Percentiles rank a stretch among this genome's conserved stretches.
phyloP scores from a whole-genome alignment of 1,284 basidiomycete genomes.

The Cutaneotrichosporon sp. region DNA sequence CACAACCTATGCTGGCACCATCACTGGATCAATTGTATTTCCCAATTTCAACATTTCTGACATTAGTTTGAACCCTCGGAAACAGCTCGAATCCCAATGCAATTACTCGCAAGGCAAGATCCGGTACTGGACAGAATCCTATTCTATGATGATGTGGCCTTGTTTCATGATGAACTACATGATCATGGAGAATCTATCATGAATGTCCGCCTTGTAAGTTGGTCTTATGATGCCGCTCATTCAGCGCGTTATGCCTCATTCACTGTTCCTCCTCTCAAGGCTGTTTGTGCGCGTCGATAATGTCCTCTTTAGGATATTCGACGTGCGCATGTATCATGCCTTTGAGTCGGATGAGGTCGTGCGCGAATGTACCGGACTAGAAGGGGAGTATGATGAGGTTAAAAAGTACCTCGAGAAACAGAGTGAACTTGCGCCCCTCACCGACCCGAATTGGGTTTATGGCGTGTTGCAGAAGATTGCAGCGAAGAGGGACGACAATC shows the following conservation, averaged over 20 bases:
- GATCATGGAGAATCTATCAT: slow-evolving; percentile 85
- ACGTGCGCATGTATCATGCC: slow-evolving; percentile 86
- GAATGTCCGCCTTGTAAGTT: slow-evolving; percentile 77
- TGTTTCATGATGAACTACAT: slow-evolving; percentile 92
- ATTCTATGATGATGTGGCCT: slow-evolving; percentile 87
- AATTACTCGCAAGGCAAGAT: slow-evolving; percentile 80
- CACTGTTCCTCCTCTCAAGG: slow-evolving; percentile 83
- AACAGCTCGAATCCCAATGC: slow-evolving; percentile 69
- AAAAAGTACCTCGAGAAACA: slow-evolving; percentile 75
- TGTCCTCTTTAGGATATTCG: slow-evolving; percentile 86
- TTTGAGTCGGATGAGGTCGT: slow-evolving; percentile 65
- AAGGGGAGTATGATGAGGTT: slow-evolving; percentile 79
- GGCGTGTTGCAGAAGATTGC: slow-evolving; percentile 65
- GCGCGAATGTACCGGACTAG: slow-evolving; percentile 82
- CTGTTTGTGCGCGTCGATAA: slow-evolving; percentile 94
- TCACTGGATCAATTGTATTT: slow-evolving; percentile 36
- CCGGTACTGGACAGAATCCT: slow-evolving; percentile 66
- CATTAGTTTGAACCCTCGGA: slow-evolving; percentile 57
- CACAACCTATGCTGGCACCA: slow-evolving; percentile 74
- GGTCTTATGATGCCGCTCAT: slow-evolving; percentile 2
- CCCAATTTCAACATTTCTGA: slow-evolving; percentile 22
- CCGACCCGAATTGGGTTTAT: slow-evolving; percentile 82
- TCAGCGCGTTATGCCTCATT: slow-evolving; percentile 97
- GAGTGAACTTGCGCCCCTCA: slow-evolving; percentile 84
- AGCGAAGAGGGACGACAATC: slow-evolving; percentile 31